phyloP scores from a whole-genome alignment of 305 asterid species.

The Fraxinus ornus region DNA sequence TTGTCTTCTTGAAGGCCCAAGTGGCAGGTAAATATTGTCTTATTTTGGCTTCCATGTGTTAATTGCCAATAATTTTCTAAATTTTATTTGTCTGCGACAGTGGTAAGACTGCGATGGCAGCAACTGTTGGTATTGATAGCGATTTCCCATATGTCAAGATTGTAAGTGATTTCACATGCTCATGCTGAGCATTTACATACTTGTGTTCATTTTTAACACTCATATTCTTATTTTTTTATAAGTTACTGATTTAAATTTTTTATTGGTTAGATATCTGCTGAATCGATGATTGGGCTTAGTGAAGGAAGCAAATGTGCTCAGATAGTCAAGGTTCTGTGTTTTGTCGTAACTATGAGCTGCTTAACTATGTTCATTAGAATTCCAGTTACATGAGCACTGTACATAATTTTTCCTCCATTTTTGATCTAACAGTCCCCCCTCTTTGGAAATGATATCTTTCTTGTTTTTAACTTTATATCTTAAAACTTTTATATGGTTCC shows the following conservation, averaged over 20 bases:
- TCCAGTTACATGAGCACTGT: not conserved
- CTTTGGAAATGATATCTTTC: slow-evolving; percentile 17
- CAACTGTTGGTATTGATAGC: slow-evolving; percentile 86
- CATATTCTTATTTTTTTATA: slow-evolving; percentile 11
- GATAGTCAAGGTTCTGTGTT: slow-evolving; percentile 69
- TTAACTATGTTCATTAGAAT: slow-evolving; percentile 3
- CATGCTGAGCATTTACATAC: not conserved
- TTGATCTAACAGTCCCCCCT: not conserved
- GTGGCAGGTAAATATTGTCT: slow-evolving; percentile 72
- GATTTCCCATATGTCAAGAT: slow-evolving; percentile 95
- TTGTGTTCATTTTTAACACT: slow-evolving; percentile 5
- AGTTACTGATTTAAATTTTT: not conserved
- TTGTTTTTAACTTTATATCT: not conserved
- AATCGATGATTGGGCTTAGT: slow-evolving; percentile 91
- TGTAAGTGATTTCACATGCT: slow-evolving; percentile 50
- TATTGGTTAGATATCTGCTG: slow-evolving; percentile 75
- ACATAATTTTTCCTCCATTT: not conserved
- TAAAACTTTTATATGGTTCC: not conserved
- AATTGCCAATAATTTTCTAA: slow-evolving; percentile 10
- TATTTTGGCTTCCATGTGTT: slow-evolving; percentile 21
- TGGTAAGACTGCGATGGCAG: slow-evolving; percentile 98
- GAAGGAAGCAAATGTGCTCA: slow-evolving; percentile 92
- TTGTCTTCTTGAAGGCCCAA: slow-evolving; percentile 96
- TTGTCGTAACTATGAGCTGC: slow-evolving; percentile 17
- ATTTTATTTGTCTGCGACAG: slow-evolving; percentile 45